Evolutionary conservation across 192 early-diverging fungal species (phyloP).

Genomic region (Coemansia sp.): DNA sequence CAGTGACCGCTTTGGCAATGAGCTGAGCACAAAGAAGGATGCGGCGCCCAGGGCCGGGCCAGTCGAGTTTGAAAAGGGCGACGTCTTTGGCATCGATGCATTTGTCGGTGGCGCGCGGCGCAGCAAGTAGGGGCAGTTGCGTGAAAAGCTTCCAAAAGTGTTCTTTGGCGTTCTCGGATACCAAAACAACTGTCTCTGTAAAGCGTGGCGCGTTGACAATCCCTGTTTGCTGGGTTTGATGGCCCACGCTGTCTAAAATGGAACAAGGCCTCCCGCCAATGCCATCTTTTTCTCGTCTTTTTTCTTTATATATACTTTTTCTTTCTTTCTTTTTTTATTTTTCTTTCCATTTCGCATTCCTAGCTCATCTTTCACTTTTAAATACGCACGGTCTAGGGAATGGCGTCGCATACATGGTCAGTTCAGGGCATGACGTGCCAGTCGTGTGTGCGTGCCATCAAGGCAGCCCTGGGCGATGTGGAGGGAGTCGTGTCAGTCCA

Average conservation of each 20-base stretch:
- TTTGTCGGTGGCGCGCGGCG: conserved; percentile 77
- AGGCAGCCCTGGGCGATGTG: conserved; percentile 47
- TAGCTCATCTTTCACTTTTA: too few relatives aligned
- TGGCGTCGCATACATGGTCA: conserved; percentile 17
- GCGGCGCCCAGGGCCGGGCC: conserved; percentile 68
- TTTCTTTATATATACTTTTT: conserved; percentile 2
- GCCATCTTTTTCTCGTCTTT: neutral
- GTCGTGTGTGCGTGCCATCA: conserved; percentile 78
- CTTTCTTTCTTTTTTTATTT: neutral
- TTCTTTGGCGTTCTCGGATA: neutral
- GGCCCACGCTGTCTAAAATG: neutral
- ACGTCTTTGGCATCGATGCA: conserved; percentile 88
- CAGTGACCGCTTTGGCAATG: conserved; percentile 63
- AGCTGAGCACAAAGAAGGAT: conserved; percentile 52
- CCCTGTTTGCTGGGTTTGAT: neutral
- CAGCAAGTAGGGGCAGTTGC: neutral
- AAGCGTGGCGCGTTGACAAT: neutral
- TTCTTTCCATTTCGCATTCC: neutral
- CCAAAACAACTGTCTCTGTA: neutral
- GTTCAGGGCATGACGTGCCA: conserved; percentile 80
- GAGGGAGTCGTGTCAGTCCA: conserved; percentile 56
- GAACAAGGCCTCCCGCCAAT: too few relatives aligned
- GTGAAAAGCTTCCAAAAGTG: too few relatives aligned
- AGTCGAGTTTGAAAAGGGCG: conserved; percentile 94
- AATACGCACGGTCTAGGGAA: neutral